Base-by-base conservation (phyloP, 768 basidiomycete species). In the Boletus patriciae region DNA sequence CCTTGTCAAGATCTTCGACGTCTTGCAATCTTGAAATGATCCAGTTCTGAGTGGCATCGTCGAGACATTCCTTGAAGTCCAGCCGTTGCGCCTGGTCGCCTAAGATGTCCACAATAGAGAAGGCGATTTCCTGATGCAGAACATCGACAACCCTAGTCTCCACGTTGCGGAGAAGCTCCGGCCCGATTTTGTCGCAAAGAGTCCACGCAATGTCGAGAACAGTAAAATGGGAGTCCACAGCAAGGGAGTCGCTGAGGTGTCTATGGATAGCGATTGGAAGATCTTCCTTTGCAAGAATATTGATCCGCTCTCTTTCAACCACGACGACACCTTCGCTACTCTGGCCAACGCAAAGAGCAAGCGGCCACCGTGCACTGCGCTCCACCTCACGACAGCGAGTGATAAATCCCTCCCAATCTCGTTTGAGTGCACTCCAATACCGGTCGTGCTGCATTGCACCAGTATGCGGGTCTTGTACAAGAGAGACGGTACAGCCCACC, bases 371-470 rank as follows among this genome's bases (percentile, higher is more conserved):
- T 34, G 88, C 89, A 58, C 84, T 85, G 42, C 90, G 86, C 73
- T 97, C 95, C n/a, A 94, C 78, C 61, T 94, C 92, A 51, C 90
- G 83, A 66, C 92, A 94, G 54, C 92, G 82, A 9, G 94, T 89
- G 58, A 95, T 85, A 65, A 98, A 95, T 4, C 95, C 94, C 66
- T 98, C 90, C 95, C 96, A 98, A 64, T 98, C 94, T 45, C 90
- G 77, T 70, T 92, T 94, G 63, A 97, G 72, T 0, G 88, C 85
- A 62, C 83, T 88, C 85, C 91, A 88, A 67, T 92, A 94, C 43
- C 85, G 86, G 44, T 84, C 83, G 66, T 92, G 80, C 60, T 88
- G 85, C 45, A 84, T 78, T 37, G 87, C 87, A 16, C 94, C 94
- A 3, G 91, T 94, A 58, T 88, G 84, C 0, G 86, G 79, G 65